Conservation (phyloP, 345 rosid genomes). For the Eutrema heterophyllum region DNA sequence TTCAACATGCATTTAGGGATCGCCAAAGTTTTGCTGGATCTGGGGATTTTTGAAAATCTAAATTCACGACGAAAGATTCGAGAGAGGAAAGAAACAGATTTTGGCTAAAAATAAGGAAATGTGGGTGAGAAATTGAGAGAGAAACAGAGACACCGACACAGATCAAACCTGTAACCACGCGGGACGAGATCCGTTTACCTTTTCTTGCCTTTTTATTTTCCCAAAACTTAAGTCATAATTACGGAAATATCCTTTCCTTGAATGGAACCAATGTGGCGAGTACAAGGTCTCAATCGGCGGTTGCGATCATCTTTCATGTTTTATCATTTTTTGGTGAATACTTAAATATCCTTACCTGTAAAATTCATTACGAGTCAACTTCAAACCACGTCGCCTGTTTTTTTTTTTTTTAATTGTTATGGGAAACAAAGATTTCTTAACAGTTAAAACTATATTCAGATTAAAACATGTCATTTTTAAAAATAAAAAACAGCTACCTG, state of each 20-base stretch:
- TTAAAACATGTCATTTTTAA: neutral
- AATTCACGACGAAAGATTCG: neutral
- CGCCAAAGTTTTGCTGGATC: neutral
- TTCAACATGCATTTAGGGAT: conserved; percentile 6
- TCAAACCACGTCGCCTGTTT: neutral
- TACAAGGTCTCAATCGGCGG: neutral
- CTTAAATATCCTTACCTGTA: neutral
- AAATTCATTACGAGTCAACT: conserved; percentile 11
- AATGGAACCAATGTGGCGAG: conserved; percentile 9
- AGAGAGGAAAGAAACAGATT: neutral
- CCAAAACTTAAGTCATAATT: neutral
- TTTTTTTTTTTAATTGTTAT: neutral
- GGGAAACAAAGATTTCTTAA: neutral
- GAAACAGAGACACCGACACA: conserved; percentile 19
- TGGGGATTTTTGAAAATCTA: neutral
- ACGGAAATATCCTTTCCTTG: conserved; percentile 9
- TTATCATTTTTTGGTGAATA: neutral
- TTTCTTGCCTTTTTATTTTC: neutral
- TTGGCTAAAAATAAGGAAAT: neutral
- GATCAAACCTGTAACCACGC: conserved; percentile 29
- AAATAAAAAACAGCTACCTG: neutral
- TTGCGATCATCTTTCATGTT: neutral
- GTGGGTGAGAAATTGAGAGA: neutral
- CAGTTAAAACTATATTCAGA: neutral
- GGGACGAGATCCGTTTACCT: conserved; percentile 20